Evolutionary conservation across 2,329 filamentous ascomycete species (phyloP), one percentile per base, ranked within the genome.

Genomic region (Nannizzia gypsea): DNA sequence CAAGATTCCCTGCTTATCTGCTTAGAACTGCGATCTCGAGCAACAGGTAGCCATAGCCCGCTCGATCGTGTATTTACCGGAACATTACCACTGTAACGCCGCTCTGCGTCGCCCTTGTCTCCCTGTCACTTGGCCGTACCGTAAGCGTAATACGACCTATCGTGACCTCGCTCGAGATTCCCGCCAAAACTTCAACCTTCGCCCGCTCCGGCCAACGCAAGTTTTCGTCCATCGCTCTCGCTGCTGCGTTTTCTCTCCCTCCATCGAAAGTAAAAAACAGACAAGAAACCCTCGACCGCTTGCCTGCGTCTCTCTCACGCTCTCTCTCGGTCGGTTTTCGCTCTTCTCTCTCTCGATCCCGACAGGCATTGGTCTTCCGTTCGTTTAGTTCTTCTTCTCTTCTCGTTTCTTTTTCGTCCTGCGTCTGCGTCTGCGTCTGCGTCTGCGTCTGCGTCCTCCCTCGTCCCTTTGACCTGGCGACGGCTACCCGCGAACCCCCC

Each of bases 1-100:
- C 46, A 52, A 17, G 46, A 52, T 52, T 52, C 46, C 46, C 46
- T 52, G 46, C 46, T 52, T 52, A 52, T 52, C 46, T 52, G 46
- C n/a, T 42, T 52, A 52, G 46, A 8, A 52, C 46, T 52, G 8
- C 46, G 46, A 52, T 52, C 46, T 26, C 4, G n/a, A 52, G 46
- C 26, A 9, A 11, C n/a, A 52, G 46, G 46, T 52, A 52, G 22
- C 22, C 13, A 28, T 52, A 15, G 46, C 46, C 46, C 46, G 46
- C 46, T 22, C 22, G 46, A 52, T 52, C 3, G 46, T 22, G 46
- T 52, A 46, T 28, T 52, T 52, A 52, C 46, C 46, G 46, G 26
- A 22, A 52, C 46, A 31, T 26, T 52, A 52, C 46, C 24, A 0
- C 42, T 46, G 42, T 46, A 46, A 20, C n/a, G 1, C n/a, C 5